Evolutionary conservation across 2,329 filamentous ascomycete species (phyloP), one percentile per base, ranked within the genome.

Genomic region (Alternaria rosae): DNA sequence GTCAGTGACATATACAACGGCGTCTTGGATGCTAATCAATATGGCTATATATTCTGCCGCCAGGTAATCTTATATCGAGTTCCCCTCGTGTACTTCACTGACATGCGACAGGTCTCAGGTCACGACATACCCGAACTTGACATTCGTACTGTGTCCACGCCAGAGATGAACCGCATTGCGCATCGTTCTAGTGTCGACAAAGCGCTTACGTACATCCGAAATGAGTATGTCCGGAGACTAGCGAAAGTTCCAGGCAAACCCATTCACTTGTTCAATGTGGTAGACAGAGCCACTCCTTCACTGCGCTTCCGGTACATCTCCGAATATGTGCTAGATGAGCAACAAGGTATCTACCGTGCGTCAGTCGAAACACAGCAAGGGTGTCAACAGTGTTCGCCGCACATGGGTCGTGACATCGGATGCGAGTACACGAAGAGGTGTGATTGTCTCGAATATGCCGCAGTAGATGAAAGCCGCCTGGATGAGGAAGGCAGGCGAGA

Each of bases 251-350:
- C 73, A 57, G 72, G 43, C 17, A 71, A 73, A 5, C 66, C 66
- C 0, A 84, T 93, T 25, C 86, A 86, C 0, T 84, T 94, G 1
- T 80, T 89, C 54, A 94, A 94, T 72, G 80, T 84, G 0, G 78
- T 86, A 3, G 89, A 91, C 67, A 78, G 84, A 2, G 59, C 83
- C 70, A 67, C 84, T 69, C 85, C 85, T 0, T 88, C 91, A 0
- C 78, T 86, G 0, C 80, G 86, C 41, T 96, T 95, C 69, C 82
- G 83, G 0, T 94, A 94, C 75, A 89, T 93, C 55, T 82, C 89
- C 7, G 78, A 84, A 1, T 89, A 88, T 10, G 81, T 90, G 5
- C 82, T 91, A 1, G 80, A 85, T 3, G 38, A 44, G 10, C 45
- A 51, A 6, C 69, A 84, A 1, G 90, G 87, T 20, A 89, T 94